phyloP scores from a whole-genome alignment of 2,329 filamentous ascomycete genomes.

The Tolypocladium paradoxum region DNA sequence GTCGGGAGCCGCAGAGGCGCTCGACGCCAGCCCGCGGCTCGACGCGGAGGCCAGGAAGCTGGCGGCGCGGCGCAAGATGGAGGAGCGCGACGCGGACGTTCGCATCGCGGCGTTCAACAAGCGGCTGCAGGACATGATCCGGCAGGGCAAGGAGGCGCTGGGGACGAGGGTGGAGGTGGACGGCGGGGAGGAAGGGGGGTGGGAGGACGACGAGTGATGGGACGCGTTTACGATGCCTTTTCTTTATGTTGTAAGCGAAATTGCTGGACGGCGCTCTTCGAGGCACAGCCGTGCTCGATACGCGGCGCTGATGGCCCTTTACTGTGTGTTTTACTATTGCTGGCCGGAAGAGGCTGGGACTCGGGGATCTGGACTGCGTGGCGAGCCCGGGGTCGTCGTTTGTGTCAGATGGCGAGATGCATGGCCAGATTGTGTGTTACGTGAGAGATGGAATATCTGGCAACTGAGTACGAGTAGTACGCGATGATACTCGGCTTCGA shows the following conservation, averaged over 20 bases:
- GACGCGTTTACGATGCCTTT: not conserved
- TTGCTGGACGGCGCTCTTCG: not conserved
- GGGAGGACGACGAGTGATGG: conserved; percentile 13
- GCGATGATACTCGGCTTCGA: too few species aligned
- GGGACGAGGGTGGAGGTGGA: conserved; percentile 62
- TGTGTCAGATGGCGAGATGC: not conserved
- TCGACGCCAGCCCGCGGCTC: conserved; percentile 35
- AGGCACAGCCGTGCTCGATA: not conserved
- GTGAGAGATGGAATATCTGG: too few species aligned
- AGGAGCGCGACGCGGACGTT: conserved; percentile 69
- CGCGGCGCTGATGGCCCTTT: not conserved
- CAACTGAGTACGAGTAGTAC: too few species aligned
- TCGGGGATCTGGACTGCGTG: not conserved
- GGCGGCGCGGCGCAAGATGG: conserved; percentile 58
- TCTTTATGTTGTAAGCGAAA: not conserved
- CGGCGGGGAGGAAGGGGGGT: conserved; percentile 30
- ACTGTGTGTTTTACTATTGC: not conserved
- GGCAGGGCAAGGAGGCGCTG: conserved; percentile 77
- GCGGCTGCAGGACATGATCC: conserved; percentile 75
- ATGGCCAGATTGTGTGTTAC: too few species aligned
- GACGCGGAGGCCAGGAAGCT: conserved; percentile 61
- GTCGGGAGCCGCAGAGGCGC: conserved; percentile 4
- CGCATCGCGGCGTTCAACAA: conserved; percentile 71
- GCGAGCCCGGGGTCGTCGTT: not conserved
- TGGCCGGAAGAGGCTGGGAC: too few species aligned